phyloP scores from a whole-genome alignment of 2,329 filamentous ascomycete genomes.

The Alternaria sp. region DNA sequence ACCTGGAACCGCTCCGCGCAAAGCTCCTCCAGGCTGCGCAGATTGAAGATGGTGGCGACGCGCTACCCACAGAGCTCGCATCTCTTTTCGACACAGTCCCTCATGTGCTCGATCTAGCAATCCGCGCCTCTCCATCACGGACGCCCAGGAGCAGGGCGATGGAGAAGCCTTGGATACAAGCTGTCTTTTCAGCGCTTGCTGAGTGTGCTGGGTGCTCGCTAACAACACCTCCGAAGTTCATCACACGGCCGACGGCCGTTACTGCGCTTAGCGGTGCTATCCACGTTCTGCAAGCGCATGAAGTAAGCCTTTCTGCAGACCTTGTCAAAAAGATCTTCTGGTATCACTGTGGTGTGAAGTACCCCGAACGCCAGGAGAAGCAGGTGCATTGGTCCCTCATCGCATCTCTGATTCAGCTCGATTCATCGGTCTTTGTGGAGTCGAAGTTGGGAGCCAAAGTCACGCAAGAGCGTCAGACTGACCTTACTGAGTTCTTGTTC shows the following conservation, averaged over 20 bases:
- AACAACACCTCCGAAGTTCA: constrained; percentile 27
- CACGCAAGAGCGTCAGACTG: constrained; percentile 21
- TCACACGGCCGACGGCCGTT: constrained; percentile 25
- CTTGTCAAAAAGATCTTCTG: constrained; percentile 42
- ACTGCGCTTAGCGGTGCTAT: constrained; percentile 34
- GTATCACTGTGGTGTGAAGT: constrained; percentile 44
- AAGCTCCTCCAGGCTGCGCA: constrained; percentile 41
- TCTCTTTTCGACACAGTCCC: constrained; percentile 37
- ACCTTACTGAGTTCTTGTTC: constrained; percentile 39
- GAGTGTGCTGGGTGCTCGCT: constrained; percentile 44
- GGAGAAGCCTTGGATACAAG: constrained; percentile 55
- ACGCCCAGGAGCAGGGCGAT: constrained; percentile 49
- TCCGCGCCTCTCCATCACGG: constrained; percentile 49
- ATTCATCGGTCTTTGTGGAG: constrained; percentile 40
- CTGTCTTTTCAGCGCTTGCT: constrained; percentile 46
- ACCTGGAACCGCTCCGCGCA: constrained; percentile 35
- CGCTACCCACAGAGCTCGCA: constrained; percentile 25
- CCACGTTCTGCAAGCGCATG: constrained; percentile 29
- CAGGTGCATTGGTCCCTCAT: constrained; percentile 40
- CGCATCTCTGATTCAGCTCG: constrained; percentile 40
- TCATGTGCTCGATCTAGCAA: constrained; percentile 49
- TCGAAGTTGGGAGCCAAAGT: constrained; percentile 17
- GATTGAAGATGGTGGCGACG: constrained; percentile 34
- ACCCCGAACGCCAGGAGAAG: constrained; percentile 24
- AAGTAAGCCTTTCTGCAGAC: constrained; percentile 33